Evolutionary conservation across 257 asterid species (phyloP), one percentile per base, ranked within the genome.

Genomic region (Schizonepeta tenuifolia): DNA sequence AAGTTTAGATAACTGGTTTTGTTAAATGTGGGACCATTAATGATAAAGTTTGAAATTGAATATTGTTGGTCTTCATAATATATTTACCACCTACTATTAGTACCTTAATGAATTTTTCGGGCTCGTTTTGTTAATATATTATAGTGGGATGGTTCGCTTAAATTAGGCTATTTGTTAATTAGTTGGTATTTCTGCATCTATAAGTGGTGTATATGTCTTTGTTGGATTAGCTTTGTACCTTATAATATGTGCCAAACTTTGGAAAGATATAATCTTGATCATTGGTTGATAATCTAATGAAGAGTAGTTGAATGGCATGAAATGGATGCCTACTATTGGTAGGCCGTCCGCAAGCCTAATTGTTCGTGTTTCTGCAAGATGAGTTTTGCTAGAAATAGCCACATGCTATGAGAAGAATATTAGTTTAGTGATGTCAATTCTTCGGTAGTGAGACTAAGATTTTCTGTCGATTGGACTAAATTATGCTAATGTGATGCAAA

Each of bases 11-110:
- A 49, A 36, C n/a, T 53, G 17, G 1, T 65, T 67, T 33, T 28
- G 11, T 21, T 33, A 10, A 33, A 24, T 43, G 72, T 68, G 76
- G 72, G 64, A n/a, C 63, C 73, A 40, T 54, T 21, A 5, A 2
- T 61, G 40, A 50, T 51, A 70, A 70, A 31, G 17, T 43, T 40
- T 60, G 44, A 44, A 31, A 31, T 40, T 60, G 44, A 44, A 31
- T n/a, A 38, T 62, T 41, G 28, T 40, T 36, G 54, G n/a, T 54
- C 31, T 15, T 7, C 67, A 24, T 64, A 12, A 36, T 76, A 41
- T 26, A 15, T 18, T 35, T 68, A 33, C 20, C 35, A 53, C 54
- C 63, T 70, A 63, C 51, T 20, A 0, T 21, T 24, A 41, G 61
- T 41, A 33, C 49, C 53, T 66, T 71, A 17, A 22, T 17, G 61